Evolutionary conservation across 495 filamentous ascomycete genomes (phyloP).

Genomic region (Umbilicaria muhlenbergii): DNA sequence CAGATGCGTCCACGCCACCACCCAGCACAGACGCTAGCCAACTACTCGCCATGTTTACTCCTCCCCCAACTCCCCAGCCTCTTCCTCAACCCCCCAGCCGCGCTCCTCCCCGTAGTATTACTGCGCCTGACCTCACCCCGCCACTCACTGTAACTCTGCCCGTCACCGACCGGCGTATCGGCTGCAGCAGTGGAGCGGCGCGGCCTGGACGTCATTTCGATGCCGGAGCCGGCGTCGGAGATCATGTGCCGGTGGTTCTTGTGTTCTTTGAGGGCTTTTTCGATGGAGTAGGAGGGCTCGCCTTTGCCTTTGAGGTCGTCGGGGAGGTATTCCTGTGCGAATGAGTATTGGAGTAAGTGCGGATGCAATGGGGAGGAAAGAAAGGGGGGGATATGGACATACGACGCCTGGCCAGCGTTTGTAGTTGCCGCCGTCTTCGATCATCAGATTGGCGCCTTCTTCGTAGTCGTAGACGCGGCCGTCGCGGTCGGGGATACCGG

Average conservation of each 20-base stretch:
- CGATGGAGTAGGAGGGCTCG: conserved; percentile 56
- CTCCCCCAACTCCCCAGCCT: conserved; percentile 10
- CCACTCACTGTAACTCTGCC: no score
- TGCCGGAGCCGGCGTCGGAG: conserved; percentile 4
- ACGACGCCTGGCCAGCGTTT: conserved; percentile 53
- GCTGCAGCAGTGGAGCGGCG: no score
- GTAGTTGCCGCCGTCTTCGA: conserved; percentile 49
- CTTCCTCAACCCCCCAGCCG: conserved; percentile 9
- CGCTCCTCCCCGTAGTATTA: background rate
- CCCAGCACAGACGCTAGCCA: no score
- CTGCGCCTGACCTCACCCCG: no score
- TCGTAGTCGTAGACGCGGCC: conserved; percentile 64
- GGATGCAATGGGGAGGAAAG: background rate
- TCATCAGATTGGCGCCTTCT: conserved; percentile 75
- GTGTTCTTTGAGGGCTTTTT: conserved; percentile 43
- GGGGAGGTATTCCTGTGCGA: conserved; percentile 44
- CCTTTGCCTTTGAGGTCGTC: conserved; percentile 69
- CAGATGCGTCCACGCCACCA: no score
- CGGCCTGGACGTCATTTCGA: background rate
- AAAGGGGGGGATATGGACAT: conserved; percentile 18
- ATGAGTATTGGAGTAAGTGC: background rate
- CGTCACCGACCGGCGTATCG: no score
- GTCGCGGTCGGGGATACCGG: conserved; percentile 46
- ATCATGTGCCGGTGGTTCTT: conserved; percentile 10
- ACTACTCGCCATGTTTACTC: background rate